Evolutionary conservation across 805 yeast species (phyloP), one percentile per base, ranked within the genome.

Genomic region (Saccharomyces cerevisiae): DNA sequence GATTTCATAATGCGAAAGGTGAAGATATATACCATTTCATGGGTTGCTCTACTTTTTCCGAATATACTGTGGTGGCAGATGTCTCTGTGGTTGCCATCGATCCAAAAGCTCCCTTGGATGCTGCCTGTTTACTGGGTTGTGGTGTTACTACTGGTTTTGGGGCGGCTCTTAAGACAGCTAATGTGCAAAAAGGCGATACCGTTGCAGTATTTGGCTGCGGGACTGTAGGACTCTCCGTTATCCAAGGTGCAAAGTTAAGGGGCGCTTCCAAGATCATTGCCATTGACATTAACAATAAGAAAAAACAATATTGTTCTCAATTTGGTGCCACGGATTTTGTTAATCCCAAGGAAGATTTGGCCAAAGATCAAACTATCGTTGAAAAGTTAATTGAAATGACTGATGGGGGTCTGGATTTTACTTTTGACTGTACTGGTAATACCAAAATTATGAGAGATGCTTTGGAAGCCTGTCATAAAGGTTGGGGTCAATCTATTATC

Each of bases 131-230:
- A 71, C 81, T 95, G 65, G 99, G 99, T 51, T 94, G 99, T 73
- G 99, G 99, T 78, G 88, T 94, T 66, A 94, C 99, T 53, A 94
- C 99, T 52, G 99, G 99, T 60, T 88, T 88, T 70, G 99, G 99
- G 73, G 96, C 98, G 51, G 99, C 97, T 53, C 81, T 87, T 63
- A 88, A 88, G 76, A 89, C 96, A 51, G 98, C 97, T 56, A 59
- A 69, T 64, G 92, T 95, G 56, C 84, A 86, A 68, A 79, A 82
- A 69, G 97, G 97, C 63, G 97, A 92, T 69, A 88, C 86, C 57
- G 90, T 94, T 58, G 99, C 97, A 48, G 88, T 94, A 46, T 94
- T 95, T 68, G 99, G 99, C 70, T 95, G 96, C 55, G 99, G 99
- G 55, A 87, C 96, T 68, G 96, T 94, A 56, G 99, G 99, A 58